Percentiles rank a stretch among this genome's conserved stretches.
Evolutionary conservation across 225 moss, liverwort and hornwort genomes (phyloP).

Genomic region (Pleurozium schreberi): DNA sequence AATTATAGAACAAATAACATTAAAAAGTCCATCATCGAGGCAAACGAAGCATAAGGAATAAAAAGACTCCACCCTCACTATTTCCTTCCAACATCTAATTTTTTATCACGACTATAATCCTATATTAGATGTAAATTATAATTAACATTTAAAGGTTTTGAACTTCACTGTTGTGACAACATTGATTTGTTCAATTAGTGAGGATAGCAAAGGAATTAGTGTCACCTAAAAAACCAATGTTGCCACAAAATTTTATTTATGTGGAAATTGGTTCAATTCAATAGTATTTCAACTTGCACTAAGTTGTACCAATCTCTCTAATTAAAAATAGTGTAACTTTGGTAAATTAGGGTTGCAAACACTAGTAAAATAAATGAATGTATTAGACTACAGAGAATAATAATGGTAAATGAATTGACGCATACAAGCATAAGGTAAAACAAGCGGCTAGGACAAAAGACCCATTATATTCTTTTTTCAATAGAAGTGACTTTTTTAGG

Average conservation of each 20-base stretch:
- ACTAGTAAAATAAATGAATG: not conserved
- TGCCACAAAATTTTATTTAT: too few relatives aligned
- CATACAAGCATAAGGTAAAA: not conserved
- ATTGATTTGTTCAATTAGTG: not conserved
- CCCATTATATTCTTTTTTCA: not conserved
- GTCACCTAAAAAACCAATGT: not conserved
- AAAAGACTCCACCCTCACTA: not conserved
- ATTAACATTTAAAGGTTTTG: too few relatives aligned
- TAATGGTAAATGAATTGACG: not conserved
- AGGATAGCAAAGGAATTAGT: too few relatives aligned
- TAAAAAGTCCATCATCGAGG: not conserved
- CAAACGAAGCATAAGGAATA: not conserved
- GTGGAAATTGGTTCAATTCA: not conserved
- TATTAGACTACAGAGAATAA: not conserved
- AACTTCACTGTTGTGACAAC: fast-evolving
- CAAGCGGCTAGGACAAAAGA: not conserved
- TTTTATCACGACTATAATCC: not conserved
- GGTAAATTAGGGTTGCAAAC: fast-evolving
- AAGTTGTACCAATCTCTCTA: too few relatives aligned
- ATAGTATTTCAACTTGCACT: not conserved
- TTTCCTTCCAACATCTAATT: not conserved
- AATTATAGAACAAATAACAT: not conserved
- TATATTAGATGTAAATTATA: too few relatives aligned
- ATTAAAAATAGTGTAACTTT: not conserved
- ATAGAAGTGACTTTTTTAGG: not conserved